These are phyloP conservation scores for Crithidia thermophila DNA, from an alignment of 208 protist species.

Conservation along the genomic window DNA sequence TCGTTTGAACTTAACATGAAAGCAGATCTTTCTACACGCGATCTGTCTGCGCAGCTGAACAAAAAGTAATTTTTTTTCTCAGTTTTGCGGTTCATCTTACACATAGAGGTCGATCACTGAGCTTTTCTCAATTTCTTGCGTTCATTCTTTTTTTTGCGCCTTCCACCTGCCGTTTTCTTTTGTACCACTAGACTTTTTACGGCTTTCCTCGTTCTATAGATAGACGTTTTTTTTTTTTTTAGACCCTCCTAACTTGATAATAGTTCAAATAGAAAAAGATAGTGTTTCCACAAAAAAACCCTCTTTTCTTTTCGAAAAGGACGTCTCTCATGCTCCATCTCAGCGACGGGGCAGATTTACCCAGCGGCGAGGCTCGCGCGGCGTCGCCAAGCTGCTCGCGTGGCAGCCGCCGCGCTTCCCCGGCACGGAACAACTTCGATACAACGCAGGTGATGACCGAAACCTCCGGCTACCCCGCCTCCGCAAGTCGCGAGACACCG, in stretches of 20 bases:
- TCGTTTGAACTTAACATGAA: no score
- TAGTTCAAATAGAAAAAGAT: background rate
- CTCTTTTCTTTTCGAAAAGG: constrained; percentile 3
- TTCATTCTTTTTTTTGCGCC: background rate
- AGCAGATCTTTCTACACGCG: no score
- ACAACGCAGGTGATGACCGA: constrained; percentile 3
- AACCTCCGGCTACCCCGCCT: constrained; percentile 1
- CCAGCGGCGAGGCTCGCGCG: background rate
- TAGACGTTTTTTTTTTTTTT: background rate
- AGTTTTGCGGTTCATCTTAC: no score
- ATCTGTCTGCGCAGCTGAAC: no score
- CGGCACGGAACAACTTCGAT: background rate
- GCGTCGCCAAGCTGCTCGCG: background rate
- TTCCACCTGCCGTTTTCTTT: constrained; percentile 1
- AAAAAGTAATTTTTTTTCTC: constrained; percentile 9
- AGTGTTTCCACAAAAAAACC: background rate
- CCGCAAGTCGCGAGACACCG: background rate
- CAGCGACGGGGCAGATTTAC: background rate
- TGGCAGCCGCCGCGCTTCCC: background rate
- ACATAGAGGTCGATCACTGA: no score
- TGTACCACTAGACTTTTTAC: background rate
- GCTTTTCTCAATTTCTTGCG: background rate
- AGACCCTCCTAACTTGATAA: background rate
- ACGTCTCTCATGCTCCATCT: background rate
- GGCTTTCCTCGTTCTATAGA: background rate